These are phyloP conservation scores for Elsinoe perseae DNA, from an alignment of 2,329 filamentous ascomycete species.

Conservation along the genomic window DNA sequence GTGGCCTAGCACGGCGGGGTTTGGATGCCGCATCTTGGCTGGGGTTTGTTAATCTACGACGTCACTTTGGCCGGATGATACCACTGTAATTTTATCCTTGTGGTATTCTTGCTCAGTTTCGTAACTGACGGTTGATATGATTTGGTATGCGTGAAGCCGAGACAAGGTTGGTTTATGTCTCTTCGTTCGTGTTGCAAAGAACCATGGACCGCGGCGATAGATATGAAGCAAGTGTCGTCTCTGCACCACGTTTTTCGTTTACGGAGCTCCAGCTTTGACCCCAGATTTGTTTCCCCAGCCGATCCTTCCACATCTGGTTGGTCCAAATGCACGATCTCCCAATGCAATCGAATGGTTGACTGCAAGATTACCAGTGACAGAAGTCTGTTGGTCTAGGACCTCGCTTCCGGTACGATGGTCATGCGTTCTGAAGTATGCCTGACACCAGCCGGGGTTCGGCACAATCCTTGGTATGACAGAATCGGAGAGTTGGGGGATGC, in stretches of 20 bases:
- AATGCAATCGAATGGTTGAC: not conserved
- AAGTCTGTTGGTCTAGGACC: not conserved
- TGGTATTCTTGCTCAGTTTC: not conserved
- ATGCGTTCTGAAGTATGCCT: too few relatives aligned
- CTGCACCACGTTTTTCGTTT: not conserved
- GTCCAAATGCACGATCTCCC: not conserved
- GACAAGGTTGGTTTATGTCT: too few relatives aligned
- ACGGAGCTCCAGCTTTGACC: not conserved
- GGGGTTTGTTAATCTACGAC: slow-evolving; percentile 6
- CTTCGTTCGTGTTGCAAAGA: too few relatives aligned
- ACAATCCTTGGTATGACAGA: too few relatives aligned
- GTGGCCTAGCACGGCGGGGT: slow-evolving; percentile 10
- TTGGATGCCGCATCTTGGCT: not conserved
- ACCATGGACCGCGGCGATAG: too few relatives aligned
- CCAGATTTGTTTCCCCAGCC: not conserved
- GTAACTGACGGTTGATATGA: not conserved
- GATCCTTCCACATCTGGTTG: not conserved
- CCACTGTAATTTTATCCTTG: not conserved
- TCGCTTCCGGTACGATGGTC: not conserved
- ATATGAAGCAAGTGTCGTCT: too few relatives aligned
- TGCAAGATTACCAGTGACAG: too few relatives aligned
- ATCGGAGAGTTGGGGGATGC: too few relatives aligned
- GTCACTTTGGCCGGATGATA: not conserved
- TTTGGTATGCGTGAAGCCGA: not conserved
- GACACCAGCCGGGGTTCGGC: too few relatives aligned